phyloP scores from a whole-genome alignment of 306 rosid genomes.

The Vigna reflexopilosa region DNA sequence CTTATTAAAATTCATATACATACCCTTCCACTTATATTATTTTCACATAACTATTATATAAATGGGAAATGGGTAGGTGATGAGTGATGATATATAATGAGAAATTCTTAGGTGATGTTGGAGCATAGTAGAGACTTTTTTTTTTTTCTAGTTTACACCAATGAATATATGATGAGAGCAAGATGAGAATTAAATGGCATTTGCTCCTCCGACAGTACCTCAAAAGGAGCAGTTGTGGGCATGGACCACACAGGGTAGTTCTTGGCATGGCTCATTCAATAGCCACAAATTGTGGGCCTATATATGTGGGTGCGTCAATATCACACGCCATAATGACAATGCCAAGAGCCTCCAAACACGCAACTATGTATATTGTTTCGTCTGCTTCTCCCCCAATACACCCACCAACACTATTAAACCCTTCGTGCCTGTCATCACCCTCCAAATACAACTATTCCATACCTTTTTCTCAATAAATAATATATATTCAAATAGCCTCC shows the following conservation, averaged over 20 bases:
- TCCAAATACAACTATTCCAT: slow-evolving; percentile 10
- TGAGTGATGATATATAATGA: neutral
- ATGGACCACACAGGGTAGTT: slow-evolving; percentile 41
- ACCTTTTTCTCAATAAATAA: too few relatives aligned
- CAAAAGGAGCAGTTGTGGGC: slow-evolving; percentile 35
- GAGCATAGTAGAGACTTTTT: neutral
- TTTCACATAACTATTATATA: neutral
- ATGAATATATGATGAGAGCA: neutral
- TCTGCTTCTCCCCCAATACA: slow-evolving; percentile 9
- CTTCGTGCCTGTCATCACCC: slow-evolving; percentile 8
- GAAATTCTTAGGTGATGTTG: neutral
- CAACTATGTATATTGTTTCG: slow-evolving; percentile 25
- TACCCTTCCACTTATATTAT: too few relatives aligned
- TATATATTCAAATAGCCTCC: too few relatives aligned
- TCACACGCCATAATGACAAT: slow-evolving; percentile 37
- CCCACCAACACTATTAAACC: slow-evolving; percentile 33
- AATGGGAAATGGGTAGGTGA: neutral
- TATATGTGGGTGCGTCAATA: slow-evolving; percentile 38
- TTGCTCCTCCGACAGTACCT: slow-evolving; percentile 43
- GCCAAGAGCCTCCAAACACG: slow-evolving; percentile 35
- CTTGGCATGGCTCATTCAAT: slow-evolving; percentile 47
- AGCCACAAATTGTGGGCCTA: slow-evolving; percentile 45
- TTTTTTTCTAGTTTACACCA: neutral
- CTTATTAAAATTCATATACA: neutral
- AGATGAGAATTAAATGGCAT: slow-evolving; percentile 30